Conservation (phyloP, 352 stramenopile species). For the Globisporangium megalacanthum region DNA sequence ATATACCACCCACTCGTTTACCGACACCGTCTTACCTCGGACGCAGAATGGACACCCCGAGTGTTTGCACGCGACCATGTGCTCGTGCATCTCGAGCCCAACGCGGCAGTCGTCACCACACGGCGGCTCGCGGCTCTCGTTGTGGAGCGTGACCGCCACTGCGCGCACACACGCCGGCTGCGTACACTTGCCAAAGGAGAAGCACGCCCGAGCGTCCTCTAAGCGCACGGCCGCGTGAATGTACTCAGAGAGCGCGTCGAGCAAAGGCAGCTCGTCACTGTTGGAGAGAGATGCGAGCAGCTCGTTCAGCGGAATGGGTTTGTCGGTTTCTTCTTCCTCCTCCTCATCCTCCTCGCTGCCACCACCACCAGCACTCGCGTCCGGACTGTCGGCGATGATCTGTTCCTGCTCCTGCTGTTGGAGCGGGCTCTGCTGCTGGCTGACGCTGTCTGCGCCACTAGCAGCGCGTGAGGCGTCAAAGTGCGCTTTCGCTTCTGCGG, state of each 20-base stretch:
- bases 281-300: constrained; percentile 17
- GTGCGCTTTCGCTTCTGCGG: constrained; percentile 1
- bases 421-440: neutral
- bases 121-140: constrained; percentile 7
- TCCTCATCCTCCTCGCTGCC: neutral
- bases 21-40: constrained; percentile 18
- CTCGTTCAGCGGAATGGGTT: constrained; percentile 16
- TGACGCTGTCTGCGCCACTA: neutral
- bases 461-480: too few relatives aligned
- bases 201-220: constrained; percentile 26
- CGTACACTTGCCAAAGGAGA: constrained; percentile 20
- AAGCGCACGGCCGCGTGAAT: constrained; percentile 24
- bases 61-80: constrained; percentile 19
- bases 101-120: constrained; percentile 20
- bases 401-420: neutral
- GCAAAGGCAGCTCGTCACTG: constrained; percentile 16
- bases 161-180: constrained; percentile 15
- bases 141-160: constrained; percentile 19
- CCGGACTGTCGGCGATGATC: neutral
- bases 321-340: neutral
- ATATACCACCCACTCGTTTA: neutral
- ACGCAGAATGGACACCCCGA: constrained; percentile 28
- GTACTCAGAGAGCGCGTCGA: constrained; percentile 30
- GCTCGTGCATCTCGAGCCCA: constrained; percentile 20
- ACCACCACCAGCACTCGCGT: neutral